Evolutionary conservation across 768 basidiomycete genomes (phyloP).

Genomic region (Amanita thiersii): DNA sequence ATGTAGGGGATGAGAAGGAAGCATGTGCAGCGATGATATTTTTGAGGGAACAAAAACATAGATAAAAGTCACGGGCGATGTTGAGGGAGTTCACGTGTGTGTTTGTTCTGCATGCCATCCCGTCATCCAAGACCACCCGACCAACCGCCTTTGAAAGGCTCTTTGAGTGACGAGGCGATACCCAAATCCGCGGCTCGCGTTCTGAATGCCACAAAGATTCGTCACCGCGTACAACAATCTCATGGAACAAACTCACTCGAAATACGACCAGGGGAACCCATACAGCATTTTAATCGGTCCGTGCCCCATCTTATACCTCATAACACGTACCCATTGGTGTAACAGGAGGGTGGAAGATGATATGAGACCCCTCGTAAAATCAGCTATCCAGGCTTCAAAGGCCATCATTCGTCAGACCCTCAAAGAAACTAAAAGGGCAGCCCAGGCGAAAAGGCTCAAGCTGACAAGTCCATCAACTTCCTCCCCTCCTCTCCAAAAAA

Average conservation of each 20-base stretch:
- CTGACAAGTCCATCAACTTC: slow-evolving; percentile 7
- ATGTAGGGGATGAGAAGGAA: too few relatives aligned
- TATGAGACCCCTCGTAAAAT: slow-evolving; percentile 56
- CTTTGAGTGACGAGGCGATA: slow-evolving; percentile 45
- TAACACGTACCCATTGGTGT: neutral
- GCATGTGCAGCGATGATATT: too few relatives aligned
- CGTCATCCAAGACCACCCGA: too few relatives aligned
- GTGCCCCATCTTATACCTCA: slow-evolving; percentile 13
- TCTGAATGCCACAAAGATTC: slow-evolving; percentile 51
- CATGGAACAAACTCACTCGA: slow-evolving; percentile 24
- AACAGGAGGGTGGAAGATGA: slow-evolving; percentile 70
- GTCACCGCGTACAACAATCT: slow-evolving; percentile 17
- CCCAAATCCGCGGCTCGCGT: slow-evolving; percentile 65
- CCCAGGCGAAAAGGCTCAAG: slow-evolving; percentile 17
- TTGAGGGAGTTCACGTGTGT: too few relatives aligned
- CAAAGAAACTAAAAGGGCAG: slow-evolving; percentile 28
- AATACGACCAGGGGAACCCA: slow-evolving; percentile 62
- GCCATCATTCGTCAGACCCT: slow-evolving; percentile 36
- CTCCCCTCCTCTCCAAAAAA: slow-evolving; percentile 2
- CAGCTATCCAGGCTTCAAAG: slow-evolving; percentile 52
- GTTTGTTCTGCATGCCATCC: too few relatives aligned
- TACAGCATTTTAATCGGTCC: slow-evolving; percentile 71
- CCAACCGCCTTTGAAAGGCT: slow-evolving; percentile 35
- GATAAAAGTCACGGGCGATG: too few relatives aligned
- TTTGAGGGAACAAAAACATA: too few relatives aligned